Evolutionary conservation across 176 grass and related monocot genomes (phyloP).

Genomic region (Zea luxurians): DNA sequence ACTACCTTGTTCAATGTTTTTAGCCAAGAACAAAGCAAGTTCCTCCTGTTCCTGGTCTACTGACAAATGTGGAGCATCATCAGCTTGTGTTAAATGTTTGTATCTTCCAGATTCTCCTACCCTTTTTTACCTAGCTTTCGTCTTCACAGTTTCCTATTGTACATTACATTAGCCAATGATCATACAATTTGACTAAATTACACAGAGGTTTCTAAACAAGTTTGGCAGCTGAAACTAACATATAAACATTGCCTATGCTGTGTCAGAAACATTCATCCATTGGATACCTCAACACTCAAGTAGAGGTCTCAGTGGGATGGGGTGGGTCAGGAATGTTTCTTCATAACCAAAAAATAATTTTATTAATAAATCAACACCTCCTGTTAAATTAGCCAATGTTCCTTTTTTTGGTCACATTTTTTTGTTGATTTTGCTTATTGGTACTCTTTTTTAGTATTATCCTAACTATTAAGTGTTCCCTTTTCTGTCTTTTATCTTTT

Average conservation of each 20-base stretch:
- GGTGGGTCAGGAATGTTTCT: neutral
- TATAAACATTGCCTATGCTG: neutral
- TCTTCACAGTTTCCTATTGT: neutral
- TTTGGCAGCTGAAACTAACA: neutral
- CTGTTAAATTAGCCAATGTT: too few species aligned
- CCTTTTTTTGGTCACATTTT: neutral
- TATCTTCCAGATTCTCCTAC: constrained; percentile 22
- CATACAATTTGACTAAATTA: neutral
- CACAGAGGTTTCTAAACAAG: neutral
- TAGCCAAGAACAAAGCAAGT: constrained; percentile 65
- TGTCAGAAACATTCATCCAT: constrained; percentile 2
- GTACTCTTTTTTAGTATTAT: neutral
- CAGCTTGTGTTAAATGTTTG: constrained; percentile 73
- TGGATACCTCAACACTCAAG: neutral
- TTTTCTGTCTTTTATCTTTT: constrained; percentile 6
- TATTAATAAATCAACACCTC: neutral
- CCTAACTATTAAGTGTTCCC: neutral
- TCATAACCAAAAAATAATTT: neutral
- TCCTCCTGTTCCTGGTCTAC: constrained; percentile 77
- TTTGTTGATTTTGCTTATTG: neutral
- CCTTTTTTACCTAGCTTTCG: neutral
- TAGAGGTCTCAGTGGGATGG: neutral
- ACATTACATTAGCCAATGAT: neutral
- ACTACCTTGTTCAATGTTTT: constrained; percentile 12
- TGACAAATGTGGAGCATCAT: constrained; percentile 62